These are phyloP conservation scores for Schizophyllum amplum DNA, from an alignment of 1,284 basidiomycete genomes.

Conservation along the genomic window DNA sequence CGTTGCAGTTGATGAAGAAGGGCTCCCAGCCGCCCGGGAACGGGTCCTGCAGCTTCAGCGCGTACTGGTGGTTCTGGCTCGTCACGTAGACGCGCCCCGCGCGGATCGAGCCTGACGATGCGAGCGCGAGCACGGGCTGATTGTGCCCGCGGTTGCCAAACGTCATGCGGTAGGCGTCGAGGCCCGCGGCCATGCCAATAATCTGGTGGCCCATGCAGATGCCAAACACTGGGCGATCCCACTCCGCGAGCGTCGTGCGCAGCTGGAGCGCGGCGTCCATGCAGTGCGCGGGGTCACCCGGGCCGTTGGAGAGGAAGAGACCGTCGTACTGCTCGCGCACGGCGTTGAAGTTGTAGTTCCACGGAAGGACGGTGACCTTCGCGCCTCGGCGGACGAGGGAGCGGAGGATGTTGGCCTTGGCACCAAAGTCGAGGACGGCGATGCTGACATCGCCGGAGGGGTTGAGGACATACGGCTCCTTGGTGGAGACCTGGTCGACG, in stretches of 20 bases:
- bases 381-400: constrained; percentile 87
- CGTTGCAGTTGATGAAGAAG: constrained; percentile 97
- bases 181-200: constrained; percentile 93
- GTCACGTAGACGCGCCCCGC: constrained; percentile 97
- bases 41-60: constrained; percentile 84
- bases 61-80: constrained; percentile 93
- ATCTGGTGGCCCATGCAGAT: constrained; percentile 99
- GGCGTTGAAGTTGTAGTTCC: constrained; percentile 94
- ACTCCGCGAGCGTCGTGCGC: constrained; percentile 76
- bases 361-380: constrained; percentile 91
- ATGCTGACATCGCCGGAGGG: constrained; percentile 84
- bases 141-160: constrained; percentile 99
- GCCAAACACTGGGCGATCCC: constrained; percentile 92
- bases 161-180: constrained; percentile 95
- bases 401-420: constrained; percentile 95
- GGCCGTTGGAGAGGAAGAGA: constrained; percentile 94
- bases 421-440: constrained; percentile 93
- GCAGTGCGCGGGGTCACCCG: constrained; percentile 89
- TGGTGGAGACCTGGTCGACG: constrained; percentile 89
- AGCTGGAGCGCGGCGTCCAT: constrained; percentile 80
- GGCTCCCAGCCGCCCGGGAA: constrained; percentile 95
- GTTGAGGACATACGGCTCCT: constrained; percentile 81
- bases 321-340: constrained; percentile 91
- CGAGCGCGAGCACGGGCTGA: constrained; percentile 93
- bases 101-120: constrained; percentile 84